Base-by-base conservation (phyloP, 2,329 filamentous ascomycete species). In the Paecilomyces sp. region DNA sequence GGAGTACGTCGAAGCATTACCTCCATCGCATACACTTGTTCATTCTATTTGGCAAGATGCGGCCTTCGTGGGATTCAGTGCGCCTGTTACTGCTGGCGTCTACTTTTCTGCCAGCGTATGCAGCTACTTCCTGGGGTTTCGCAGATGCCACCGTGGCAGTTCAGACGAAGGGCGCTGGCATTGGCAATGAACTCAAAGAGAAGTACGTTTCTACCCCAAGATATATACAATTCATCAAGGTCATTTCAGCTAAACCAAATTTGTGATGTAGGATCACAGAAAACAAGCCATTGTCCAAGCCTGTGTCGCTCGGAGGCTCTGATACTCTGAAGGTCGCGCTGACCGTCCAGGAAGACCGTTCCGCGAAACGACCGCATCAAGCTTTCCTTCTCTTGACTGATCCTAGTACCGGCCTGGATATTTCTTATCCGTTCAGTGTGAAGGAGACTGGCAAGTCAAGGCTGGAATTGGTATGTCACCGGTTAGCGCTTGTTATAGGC, bases 401-500 rank as follows among this genome's bases (percentile, higher is more conserved):
- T 67, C 79, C 83, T 11, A 79, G 82, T 12, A 88, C 87, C 11
- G 91, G 90, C 36, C 81, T 99, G 54, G 92, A 97, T 75, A 88
- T 92, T 25, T 92, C 92, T 0, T 96, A 93, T 69, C 86, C 92
- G 1, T 82, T 99, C 67, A 87, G 79, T 11, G 80, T 96, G 55
- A 96, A 96, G 79, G 90, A 94, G 9, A 91, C 83, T 68, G 94
- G 94, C 66, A 96, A 96, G 78, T 91, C 85, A 24, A 87, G 87
- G 58, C 82, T 96, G 33, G 89, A 95, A 67, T 80, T 99, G 76
- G 92, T 97, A 84, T 65, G 88, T 80, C 33, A 22, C 58, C 24
- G 47, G 11, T 53, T 51, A 11, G 18, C 51, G 52, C 47, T 56
- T 34, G 15, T 36, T 12, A 33, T 24, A 36, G 15, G n/a, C 15